Evolutionary conservation across 306 rosid species (phyloP).

Genomic region (Cucurbita maxima): DNA sequence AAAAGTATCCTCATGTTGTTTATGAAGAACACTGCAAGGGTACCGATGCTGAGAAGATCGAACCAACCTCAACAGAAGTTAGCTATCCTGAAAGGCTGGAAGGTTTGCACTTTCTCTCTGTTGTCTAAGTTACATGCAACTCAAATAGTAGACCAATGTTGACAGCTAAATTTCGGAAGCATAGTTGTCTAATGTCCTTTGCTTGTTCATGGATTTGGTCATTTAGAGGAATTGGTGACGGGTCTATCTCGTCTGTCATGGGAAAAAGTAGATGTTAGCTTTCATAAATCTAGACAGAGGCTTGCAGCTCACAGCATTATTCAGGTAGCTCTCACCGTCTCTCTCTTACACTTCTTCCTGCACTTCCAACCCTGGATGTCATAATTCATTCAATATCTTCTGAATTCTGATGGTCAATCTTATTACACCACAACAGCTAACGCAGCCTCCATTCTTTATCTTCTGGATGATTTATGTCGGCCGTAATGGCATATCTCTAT

Average conservation of each 20-base stretch:
- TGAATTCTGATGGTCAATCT: background rate
- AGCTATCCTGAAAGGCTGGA: conserved; percentile 50
- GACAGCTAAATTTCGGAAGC: background rate
- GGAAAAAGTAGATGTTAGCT: conserved; percentile 97
- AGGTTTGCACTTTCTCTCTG: conserved; percentile 34
- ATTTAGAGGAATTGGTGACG: conserved; percentile 72
- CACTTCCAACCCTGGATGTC: background rate
- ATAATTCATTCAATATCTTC: background rate
- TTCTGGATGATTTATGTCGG: background rate
- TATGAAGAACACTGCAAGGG: conserved; percentile 91
- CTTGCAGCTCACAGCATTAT: conserved; percentile 96
- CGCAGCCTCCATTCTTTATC: background rate
- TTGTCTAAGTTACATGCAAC: background rate
- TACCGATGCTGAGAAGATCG: conserved; percentile 47
- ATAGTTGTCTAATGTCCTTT: background rate
- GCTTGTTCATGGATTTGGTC: background rate
- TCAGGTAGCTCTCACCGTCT: conserved; percentile 39
- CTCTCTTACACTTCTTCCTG: background rate
- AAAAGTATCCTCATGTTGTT: conserved; percentile 84
- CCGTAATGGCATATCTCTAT: background rate
- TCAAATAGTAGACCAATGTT: background rate
- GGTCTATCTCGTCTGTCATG: conserved; percentile 76
- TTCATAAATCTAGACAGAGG: conserved; percentile 52
- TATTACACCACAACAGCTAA: background rate
- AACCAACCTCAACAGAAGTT: conserved; percentile 21